Evolutionary conservation across 106 monocot species (phyloP), one percentile per base, ranked within the genome.

Genomic region (Posidonia australis): DNA sequence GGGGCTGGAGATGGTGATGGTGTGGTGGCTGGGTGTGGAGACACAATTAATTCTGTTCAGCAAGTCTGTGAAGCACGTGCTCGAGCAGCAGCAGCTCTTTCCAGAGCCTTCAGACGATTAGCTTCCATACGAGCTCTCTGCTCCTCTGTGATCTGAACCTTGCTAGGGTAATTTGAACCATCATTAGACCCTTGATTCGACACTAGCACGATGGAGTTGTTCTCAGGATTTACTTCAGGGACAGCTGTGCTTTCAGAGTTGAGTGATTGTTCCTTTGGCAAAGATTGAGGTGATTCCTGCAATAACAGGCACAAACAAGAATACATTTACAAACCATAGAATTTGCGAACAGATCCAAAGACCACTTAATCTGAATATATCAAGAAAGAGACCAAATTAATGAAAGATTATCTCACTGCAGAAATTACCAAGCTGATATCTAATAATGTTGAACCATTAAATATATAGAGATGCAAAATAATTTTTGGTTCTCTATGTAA

Each of bases 51-150:
- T 7, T 36, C 36, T 7, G 7, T 7, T 36, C 36, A 36, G 36
- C n/a, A n/a, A n/a, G 36, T 4, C 49, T 49, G 14, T 17, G 49
- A 49, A 6, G 77, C 30, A 22, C 57, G 70, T 56, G 76, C 71
- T 36, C 81, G 80, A 64, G 83, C 81, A 58, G 81, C 79, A 46
- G 86, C 81, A 57, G 84, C 83, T 66, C 74, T 86, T 70, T 87
- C 84, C 24, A 96, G 25, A 13, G 94, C 94, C 69, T 80, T 96
- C 58, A 82, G 58, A 18, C 90, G 81, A 72, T 96, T 96, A 14
- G 86, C 90, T 74, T 77, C 86, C 76, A 96, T 96, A 2, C 90
- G 77, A 1, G 80, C 84, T 65, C 41, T 90, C 54, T 96, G 94
- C 72, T 90, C 94, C 22, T 87, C 86, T n/a, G 89, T 84, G 44